These are phyloP conservation scores for Epichloe gansuensis DNA, from an alignment of 2,329 filamentous ascomycete species.

Conservation along the genomic window DNA sequence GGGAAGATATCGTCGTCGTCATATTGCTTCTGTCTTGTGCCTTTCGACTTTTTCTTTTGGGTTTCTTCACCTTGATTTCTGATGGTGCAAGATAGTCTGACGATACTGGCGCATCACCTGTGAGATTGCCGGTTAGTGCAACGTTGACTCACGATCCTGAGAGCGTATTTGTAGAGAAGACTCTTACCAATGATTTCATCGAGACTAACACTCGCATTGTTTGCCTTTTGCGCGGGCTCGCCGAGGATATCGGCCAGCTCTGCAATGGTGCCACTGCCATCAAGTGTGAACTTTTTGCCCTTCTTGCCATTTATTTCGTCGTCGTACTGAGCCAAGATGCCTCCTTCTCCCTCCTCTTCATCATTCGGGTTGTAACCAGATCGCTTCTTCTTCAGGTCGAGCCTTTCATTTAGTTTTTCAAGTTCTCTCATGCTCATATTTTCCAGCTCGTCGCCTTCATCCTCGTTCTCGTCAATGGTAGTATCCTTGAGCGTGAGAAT, in stretches of 20 bases:
- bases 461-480: slow-evolving; percentile 71
- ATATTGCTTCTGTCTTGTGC: slow-evolving; percentile 56
- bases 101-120: slow-evolving; percentile 24
- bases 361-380: slow-evolving; percentile 79
- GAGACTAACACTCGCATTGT: slow-evolving; percentile 64
- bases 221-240: slow-evolving; percentile 39
- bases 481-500: slow-evolving; percentile 91
- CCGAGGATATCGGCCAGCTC: slow-evolving; percentile 47
- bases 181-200: slow-evolving; percentile 56
- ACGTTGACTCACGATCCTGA: background rate
- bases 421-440: slow-evolving; percentile 60
- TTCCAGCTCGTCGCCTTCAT: slow-evolving; percentile 82
- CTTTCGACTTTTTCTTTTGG: slow-evolving; percentile 86
- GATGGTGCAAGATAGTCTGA: slow-evolving; percentile 85
- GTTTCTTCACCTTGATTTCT: slow-evolving; percentile 86
- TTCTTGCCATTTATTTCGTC: slow-evolving; percentile 91
- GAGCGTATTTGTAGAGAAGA: background rate
- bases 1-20: slow-evolving; percentile 51
- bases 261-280: slow-evolving; percentile 58
- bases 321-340: slow-evolving; percentile 82
- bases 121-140: background rate
- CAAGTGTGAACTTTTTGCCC: slow-evolving; percentile 74
- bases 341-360: slow-evolving; percentile 50
- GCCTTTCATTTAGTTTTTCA: slow-evolving; percentile 60
- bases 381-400: slow-evolving; percentile 83